These are phyloP conservation scores for Sonneratia alba DNA, from an alignment of 345 rosid genomes.

Conservation along the genomic window DNA sequence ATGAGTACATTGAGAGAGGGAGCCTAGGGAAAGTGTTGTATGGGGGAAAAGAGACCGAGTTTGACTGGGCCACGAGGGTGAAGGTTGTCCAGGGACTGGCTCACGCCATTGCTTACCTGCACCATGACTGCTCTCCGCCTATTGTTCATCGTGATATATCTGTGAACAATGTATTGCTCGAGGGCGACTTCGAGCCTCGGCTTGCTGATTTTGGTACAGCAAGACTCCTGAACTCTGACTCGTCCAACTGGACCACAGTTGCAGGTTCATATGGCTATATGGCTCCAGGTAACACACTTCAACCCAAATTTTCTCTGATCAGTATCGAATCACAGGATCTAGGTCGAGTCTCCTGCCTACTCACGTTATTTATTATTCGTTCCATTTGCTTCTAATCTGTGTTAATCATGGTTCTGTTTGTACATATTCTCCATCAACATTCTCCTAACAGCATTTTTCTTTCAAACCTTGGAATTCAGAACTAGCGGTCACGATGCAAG, in stretches of 20 bases:
- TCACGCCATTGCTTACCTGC: constrained; percentile 64
- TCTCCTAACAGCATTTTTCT: background rate
- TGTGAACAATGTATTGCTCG: constrained; percentile 46
- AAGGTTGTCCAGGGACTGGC: constrained; percentile 50
- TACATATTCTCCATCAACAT: background rate
- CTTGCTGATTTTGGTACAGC: constrained; percentile 70
- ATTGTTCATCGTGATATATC: constrained; percentile 62
- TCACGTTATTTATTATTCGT: no score
- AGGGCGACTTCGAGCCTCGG: constrained; percentile 37
- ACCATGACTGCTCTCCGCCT: constrained; percentile 53
- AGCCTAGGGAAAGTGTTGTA: constrained; percentile 42
- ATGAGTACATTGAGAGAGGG: constrained; percentile 46
- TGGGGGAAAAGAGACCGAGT: constrained; percentile 22
- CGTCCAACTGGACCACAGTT: constrained; percentile 54
- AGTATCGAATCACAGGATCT: background rate
- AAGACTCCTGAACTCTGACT: constrained; percentile 31
- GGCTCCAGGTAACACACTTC: constrained; percentile 52
- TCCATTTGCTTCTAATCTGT: no score
- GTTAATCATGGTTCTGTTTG: background rate
- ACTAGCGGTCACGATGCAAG: constrained; percentile 6
- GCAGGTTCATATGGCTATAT: constrained; percentile 69
- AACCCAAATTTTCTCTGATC: background rate
- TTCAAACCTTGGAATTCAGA: constrained; percentile 6
- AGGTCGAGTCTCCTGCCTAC: no score
- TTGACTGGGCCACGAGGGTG: constrained; percentile 40